Evolutionary conservation across 345 rosid species (phyloP).

Genomic region (Salix dunnii): DNA sequence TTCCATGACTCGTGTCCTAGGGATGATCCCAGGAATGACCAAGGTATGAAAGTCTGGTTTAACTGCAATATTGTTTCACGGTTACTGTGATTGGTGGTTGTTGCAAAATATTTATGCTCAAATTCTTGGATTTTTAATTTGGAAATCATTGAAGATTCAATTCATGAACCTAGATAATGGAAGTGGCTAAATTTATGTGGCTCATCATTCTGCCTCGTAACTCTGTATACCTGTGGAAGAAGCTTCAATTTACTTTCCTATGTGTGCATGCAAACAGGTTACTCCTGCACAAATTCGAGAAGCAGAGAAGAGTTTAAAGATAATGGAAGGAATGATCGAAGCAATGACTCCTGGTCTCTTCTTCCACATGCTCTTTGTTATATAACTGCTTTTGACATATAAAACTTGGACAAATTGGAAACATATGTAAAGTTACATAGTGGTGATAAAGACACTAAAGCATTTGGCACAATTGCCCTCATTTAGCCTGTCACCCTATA

Average conservation of each 20-base stretch:
- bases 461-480: background rate
- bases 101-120: background rate
- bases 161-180: background rate
- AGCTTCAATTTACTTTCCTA: background rate
- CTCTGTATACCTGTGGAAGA: background rate
- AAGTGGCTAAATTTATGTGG: background rate
- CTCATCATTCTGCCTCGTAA: background rate
- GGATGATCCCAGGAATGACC: slow-evolving; percentile 98
- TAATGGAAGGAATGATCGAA: slow-evolving; percentile 89
- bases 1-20: slow-evolving; percentile 83
- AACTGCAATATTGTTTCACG: background rate
- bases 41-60: slow-evolving; percentile 47
- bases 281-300: slow-evolving; percentile 94
- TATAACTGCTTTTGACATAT: slow-evolving; percentile 3
- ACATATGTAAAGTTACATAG: background rate
- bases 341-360: slow-evolving; percentile 88
- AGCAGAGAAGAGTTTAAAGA: slow-evolving; percentile 79
- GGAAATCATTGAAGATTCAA: background rate
- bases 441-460: background rate
- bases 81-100: background rate
- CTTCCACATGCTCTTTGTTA: slow-evolving; percentile 8
- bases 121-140: background rate
- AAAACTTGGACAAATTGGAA: slow-evolving; percentile 7
- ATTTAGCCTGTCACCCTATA: background rate
- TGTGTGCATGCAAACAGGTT: slow-evolving; percentile 40